phyloP scores from a whole-genome alignment of 164 flowering plant genomes.

The Vitis labrusca region DNA sequence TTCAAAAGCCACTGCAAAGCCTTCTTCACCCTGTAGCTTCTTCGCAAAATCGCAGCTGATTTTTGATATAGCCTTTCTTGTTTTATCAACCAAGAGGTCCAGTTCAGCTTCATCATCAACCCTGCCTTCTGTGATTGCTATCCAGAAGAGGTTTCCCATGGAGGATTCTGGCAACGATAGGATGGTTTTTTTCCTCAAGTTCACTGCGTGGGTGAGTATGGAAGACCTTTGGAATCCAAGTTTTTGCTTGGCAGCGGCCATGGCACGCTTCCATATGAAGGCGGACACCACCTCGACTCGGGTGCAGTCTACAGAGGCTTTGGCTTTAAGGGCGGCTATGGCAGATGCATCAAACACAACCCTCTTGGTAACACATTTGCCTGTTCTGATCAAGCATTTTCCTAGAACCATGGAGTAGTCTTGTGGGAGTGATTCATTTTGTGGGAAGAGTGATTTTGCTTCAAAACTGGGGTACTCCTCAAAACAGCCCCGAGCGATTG shows the following conservation, averaged over 20 bases:
- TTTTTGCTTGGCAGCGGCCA: slow-evolving; percentile 16
- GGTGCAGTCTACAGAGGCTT: slow-evolving; percentile 30
- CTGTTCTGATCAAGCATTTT: slow-evolving; percentile 21
- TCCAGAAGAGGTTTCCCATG: slow-evolving; percentile 41
- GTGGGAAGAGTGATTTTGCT: slow-evolving; percentile 29
- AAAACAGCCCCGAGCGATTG: slow-evolving; percentile 17
- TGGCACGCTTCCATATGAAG: slow-evolving; percentile 41
- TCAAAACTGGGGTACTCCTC: slow-evolving; percentile 21
- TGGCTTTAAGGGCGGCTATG: slow-evolving; percentile 28
- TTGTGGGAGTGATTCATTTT: slow-evolving; percentile 17
- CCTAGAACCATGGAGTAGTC: slow-evolving; percentile 3
- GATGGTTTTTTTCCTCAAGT: slow-evolving; percentile 32
- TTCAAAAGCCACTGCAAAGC: slow-evolving; percentile 8
- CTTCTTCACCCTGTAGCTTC: slow-evolving; percentile 16
- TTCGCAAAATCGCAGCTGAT: slow-evolving; percentile 21
- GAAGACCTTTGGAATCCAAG: slow-evolving; percentile 20
- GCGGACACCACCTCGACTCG: slow-evolving; percentile 50
- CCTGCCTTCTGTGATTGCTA: slow-evolving; percentile 15
- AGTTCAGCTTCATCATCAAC: neutral
- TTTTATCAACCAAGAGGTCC: slow-evolving; percentile 12
- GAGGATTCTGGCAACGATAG: slow-evolving; percentile 28
- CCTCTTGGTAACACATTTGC: slow-evolving; percentile 38
- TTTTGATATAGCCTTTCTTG: slow-evolving; percentile 18
- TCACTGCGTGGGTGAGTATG: slow-evolving; percentile 32
- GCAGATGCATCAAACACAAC: slow-evolving; percentile 40